Conservation (phyloP, 345 rosid species). For the Reutealis trisperma region DNA sequence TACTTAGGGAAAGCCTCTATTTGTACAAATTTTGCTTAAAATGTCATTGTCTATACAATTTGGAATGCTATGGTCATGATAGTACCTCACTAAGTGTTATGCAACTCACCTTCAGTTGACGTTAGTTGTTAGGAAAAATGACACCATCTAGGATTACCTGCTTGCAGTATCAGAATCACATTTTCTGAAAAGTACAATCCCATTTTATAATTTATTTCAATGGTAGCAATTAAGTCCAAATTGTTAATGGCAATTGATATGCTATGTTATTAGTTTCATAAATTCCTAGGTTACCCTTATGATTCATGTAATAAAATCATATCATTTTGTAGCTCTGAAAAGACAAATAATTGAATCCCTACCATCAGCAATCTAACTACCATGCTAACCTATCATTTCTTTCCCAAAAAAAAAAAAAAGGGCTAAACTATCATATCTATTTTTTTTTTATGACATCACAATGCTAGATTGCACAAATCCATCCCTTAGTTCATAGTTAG, state of each 20-base stretch:
- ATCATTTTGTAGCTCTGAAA: not conserved
- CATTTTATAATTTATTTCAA: not conserved
- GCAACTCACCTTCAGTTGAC: not conserved
- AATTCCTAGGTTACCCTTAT: not conserved
- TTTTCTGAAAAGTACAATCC: not conserved
- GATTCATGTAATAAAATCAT: not conserved
- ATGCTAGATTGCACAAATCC: too few relatives aligned
- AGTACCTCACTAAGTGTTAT: not conserved
- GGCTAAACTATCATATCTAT: not conserved
- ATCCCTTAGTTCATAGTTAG: too few relatives aligned
- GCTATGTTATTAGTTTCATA: not conserved
- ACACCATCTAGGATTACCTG: too few relatives aligned
- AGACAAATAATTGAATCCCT: not conserved
- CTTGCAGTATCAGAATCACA: too few relatives aligned
- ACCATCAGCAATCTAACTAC: not conserved
- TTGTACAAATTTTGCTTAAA: not conserved
- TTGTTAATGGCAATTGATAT: not conserved
- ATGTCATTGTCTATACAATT: not conserved
- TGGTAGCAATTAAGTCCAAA: not conserved
- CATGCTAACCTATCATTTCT: not conserved
- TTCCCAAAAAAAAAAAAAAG: too few relatives aligned
- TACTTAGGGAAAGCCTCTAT: not conserved
- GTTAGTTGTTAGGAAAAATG: too few relatives aligned
- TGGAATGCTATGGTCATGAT: not conserved
- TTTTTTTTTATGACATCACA: too few relatives aligned